These are phyloP conservation scores for Cryptomeria japonica DNA, from an alignment of 75 land plant species.

Conservation along the genomic window DNA sequence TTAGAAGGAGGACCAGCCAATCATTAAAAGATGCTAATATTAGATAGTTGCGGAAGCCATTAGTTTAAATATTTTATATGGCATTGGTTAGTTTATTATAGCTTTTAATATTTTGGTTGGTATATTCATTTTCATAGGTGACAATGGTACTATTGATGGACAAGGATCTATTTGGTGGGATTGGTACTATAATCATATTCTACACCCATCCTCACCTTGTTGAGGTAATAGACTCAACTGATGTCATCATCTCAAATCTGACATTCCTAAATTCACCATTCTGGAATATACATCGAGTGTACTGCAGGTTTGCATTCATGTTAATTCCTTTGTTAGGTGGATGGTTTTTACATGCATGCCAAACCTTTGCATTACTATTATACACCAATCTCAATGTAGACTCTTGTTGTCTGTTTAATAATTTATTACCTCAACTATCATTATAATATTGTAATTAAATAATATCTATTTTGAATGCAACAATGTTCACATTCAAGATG, in stretches of 20 bases:
- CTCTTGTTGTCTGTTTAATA: background rate
- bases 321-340: background rate
- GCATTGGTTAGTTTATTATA: background rate
- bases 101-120: background rate
- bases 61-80: background rate
- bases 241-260: slow-evolving; percentile 62
- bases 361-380: background rate
- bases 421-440: background rate
- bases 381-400: background rate
- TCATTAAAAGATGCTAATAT: background rate
- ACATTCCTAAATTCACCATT: slow-evolving; percentile 83
- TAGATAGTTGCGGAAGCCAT: background rate
- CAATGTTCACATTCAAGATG: slow-evolving; percentile 54
- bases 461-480: slow-evolving; percentile 31
- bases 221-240: slow-evolving; percentile 64
- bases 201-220: slow-evolving; percentile 72
- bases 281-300: slow-evolving; percentile 91
- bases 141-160: slow-evolving; percentile 84
- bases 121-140: slow-evolving; percentile 24
- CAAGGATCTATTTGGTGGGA: slow-evolving; percentile 88
- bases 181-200: slow-evolving; percentile 32
- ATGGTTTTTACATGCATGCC: background rate
- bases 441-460: background rate
- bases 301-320: too few relatives aligned
- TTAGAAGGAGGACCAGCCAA: background rate